Evolutionary conservation across 176 grass and related monocot species (phyloP), one percentile per base, ranked within the genome.

Genomic region (Rhynchospora pubera): DNA sequence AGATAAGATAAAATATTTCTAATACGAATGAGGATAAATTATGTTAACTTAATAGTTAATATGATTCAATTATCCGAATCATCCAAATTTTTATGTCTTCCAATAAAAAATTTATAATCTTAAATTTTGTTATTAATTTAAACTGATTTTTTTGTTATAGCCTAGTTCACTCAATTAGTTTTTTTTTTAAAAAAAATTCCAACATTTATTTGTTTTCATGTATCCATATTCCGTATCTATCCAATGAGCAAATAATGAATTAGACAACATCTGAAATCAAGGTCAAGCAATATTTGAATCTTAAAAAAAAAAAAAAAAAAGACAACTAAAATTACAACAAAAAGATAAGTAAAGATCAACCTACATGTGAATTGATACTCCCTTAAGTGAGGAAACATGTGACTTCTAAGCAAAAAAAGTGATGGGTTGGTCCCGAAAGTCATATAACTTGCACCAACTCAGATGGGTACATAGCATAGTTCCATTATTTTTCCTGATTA

Each of bases 361-460:
- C 55, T 62, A 64, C 58, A 64, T 81, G 78, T 80, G 78, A 80
- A 80, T 64, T 64, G 60, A 64, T 64, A 23, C 7, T 8, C 67
- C 56, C 14, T 60, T 60, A 46, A 79, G 21, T 34, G 15, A 80
- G 51, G 78, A 80, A 80, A 80, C 78, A 80, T 80, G 78, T 80
- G 78, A 80, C 8, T 10, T 79, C 77, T 30, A 80, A 80, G 57
- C n/a, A 80, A 64, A 34, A 80, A 80, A 14, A 44, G n/a, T 65
- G 30, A 65, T 8, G 39, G 50, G 18, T 81, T 79, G 53, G 57
- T 63, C 34, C 39, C 10, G 0, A 24, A 65, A 64, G 16, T 6
- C 77, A 63, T 34, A 48, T 39, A 51, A 65, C 14, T 43, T 63
- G 10, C 3, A 65, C 52, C 22, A 52, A 65, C 59, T 48, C 60